Conservation (phyloP, 2,329 filamentous ascomycete species). For the Sporothrix mexicana region DNA sequence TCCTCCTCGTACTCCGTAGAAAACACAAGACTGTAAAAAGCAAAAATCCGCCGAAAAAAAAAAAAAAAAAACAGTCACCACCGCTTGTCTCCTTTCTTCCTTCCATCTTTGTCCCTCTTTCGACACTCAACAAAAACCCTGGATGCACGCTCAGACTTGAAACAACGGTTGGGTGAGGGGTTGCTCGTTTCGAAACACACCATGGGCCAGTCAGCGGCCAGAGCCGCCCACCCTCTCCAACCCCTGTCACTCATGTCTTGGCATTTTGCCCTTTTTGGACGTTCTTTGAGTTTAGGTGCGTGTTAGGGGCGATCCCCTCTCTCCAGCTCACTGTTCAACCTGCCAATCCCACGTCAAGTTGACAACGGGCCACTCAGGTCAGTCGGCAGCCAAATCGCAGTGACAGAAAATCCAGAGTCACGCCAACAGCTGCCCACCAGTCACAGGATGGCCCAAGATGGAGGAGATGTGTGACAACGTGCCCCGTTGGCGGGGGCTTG, state of each 20-base stretch:
- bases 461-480: background rate
- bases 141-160: slow-evolving; percentile 29
- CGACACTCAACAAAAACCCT: background rate
- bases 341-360: slow-evolving; percentile 1
- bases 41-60: no score
- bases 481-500: background rate
- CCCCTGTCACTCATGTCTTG: slow-evolving; percentile 11
- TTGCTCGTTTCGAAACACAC: slow-evolving; percentile 31
- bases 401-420: background rate
- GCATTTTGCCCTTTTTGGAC: background rate
- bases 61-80: no score
- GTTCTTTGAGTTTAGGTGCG: background rate
- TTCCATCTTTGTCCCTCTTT: background rate
- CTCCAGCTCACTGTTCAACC: background rate
- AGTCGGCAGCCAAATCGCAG: background rate
- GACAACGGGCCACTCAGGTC: background rate
- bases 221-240: slow-evolving; percentile 29
- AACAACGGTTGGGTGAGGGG: slow-evolving; percentile 28
- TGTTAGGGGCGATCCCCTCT: slow-evolving; percentile 5
- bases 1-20: no score
- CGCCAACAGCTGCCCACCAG: background rate
- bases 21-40: no score
- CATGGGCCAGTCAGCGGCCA: slow-evolving; percentile 23
- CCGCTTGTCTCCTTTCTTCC: background rate
- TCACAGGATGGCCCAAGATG: background rate